These are phyloP conservation scores for Gardenia jasminoides DNA, from an alignment of 257 asterid genomes.

Conservation along the genomic window DNA sequence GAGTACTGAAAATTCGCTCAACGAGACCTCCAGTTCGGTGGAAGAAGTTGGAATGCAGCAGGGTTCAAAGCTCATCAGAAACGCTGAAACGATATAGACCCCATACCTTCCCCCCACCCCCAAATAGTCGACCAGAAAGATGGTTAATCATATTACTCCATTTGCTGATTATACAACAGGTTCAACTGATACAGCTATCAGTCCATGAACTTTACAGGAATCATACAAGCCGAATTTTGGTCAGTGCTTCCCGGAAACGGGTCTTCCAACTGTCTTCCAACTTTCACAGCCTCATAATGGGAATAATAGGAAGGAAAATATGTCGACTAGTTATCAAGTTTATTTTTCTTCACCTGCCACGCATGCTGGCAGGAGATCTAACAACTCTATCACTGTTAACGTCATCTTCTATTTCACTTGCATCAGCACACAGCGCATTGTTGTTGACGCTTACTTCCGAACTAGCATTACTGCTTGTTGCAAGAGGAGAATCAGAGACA, in stretches of 20 bases:
- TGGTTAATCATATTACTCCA: constrained; percentile 12
- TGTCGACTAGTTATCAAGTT: not conserved
- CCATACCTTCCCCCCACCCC: not conserved
- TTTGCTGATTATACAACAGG: constrained; percentile 33
- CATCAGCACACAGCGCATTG: constrained; percentile 56
- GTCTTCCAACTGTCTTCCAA: constrained; percentile 12
- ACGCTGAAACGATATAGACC: not conserved
- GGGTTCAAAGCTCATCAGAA: not conserved
- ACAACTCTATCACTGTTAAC: constrained; percentile 61
- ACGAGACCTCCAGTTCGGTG: not conserved
- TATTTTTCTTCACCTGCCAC: constrained; percentile 53
- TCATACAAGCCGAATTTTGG: constrained; percentile 22
- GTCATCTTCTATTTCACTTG: constrained; percentile 63
- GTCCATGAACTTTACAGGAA: constrained; percentile 50
- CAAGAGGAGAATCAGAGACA: constrained; percentile 86
- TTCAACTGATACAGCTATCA: constrained; percentile 36
- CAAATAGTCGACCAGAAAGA: not conserved
- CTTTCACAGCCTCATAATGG: constrained; percentile 6
- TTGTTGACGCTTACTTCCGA: constrained; percentile 85
- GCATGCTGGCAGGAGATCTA: constrained; percentile 64
- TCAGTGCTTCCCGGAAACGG: constrained; percentile 11
- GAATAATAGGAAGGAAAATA: constrained; percentile 15
- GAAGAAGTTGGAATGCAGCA: not conserved
- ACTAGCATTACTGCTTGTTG: constrained; percentile 94
- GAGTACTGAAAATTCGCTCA: not conserved